Evolutionary conservation across 73 alveolate species (phyloP).

Genomic region (Tetrahymena elliotti): DNA sequence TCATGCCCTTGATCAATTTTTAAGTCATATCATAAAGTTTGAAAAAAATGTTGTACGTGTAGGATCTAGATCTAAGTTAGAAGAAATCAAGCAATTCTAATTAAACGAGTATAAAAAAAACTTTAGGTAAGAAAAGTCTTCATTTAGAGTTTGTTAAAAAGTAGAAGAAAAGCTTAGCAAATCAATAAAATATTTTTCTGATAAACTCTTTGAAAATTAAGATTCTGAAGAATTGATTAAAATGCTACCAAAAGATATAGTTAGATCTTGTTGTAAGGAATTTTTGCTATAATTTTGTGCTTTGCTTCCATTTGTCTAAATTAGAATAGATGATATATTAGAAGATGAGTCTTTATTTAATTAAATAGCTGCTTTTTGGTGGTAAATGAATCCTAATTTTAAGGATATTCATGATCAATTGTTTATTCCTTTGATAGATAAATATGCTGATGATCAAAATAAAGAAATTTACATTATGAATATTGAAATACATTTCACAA

Average conservation of each 20-base stretch:
- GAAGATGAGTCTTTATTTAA: not conserved
- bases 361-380: not conserved
- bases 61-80: constrained; percentile 75
- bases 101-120: not conserved
- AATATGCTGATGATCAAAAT: not conserved
- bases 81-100: constrained; percentile 6
- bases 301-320: not conserved
- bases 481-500: not conserved
- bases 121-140: not conserved
- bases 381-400: not conserved
- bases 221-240: not conserved
- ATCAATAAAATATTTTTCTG: not conserved
- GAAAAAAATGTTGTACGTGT: constrained; percentile 56
- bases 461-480: not conserved
- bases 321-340: not conserved
- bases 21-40: constrained; percentile 9
- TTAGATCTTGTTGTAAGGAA: not conserved
- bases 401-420: not conserved
- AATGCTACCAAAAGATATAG: not conserved
- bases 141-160: not conserved
- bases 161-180: not conserved
- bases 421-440: not conserved
- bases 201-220: not conserved
- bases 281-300: not conserved
- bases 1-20: constrained; percentile 34